Base-by-base conservation (phyloP, 163 green algal species). In the Volvox carteri region DNA sequence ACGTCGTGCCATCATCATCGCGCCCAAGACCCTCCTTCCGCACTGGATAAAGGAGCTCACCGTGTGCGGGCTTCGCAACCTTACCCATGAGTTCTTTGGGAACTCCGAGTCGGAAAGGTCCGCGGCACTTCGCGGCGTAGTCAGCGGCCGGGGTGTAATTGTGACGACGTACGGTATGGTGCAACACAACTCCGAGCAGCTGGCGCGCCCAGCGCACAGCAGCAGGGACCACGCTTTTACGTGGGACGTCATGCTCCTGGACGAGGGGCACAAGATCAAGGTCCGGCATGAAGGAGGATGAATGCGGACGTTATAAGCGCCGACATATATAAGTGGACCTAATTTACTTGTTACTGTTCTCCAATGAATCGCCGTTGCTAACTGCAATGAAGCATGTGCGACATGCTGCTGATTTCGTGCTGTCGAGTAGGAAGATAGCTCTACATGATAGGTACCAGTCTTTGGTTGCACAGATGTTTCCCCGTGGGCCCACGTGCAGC, bases 151-250 rank as follows among this genome's bases (percentile, higher is more conserved):
- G 0, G 97, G 97, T 58, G 92, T 99, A 35, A 91, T 99, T 78
- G 92, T 99, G 54, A 98, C 97, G 16, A 99, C 97, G 1, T 99
- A 99, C 90, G 86, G 97, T 62, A 99, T 99, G 97, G 93, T 99
- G 84, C 91, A 95, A 88, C 95, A 98, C 93, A 98, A 99, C 80
- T 86, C 92, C 0, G 86, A 89, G 18, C 48, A 80, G 84, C 93
- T 98, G 78, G 72, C 72, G 9, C 70, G 39, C 9, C 52, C 70
- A 35, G 37, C 30, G 39, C 23, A 50, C 6, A 52, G 54, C 72
- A 56, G 62, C 33, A 2, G 23, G 6, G 74, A 58, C 28, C 39
- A 56, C n/a, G 79, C 8, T 0, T 88, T 92, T 30, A 41, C 42
- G n/a, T 99, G 97, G 97, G 96, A 98, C 88, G 92, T 96, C 30